Conservation (phyloP, 169 alveolate genomes). For the Plasmodium inui region DNA sequence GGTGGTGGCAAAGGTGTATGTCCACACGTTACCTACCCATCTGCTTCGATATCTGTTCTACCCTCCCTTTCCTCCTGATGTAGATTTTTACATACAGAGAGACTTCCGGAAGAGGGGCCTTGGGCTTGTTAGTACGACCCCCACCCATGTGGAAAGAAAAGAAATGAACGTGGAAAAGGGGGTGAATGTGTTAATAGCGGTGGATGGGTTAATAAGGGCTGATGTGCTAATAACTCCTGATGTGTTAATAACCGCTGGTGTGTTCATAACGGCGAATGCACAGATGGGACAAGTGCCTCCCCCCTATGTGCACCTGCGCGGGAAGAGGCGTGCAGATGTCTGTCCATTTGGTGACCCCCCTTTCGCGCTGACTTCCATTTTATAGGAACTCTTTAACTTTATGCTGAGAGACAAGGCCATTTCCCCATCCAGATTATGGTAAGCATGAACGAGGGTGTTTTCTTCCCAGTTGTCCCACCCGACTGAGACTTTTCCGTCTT, state of each 20-base stretch:
- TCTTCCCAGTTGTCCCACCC: neutral
- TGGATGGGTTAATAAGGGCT: neutral
- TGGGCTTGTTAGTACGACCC: slow-evolving; percentile 23
- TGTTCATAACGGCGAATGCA: neutral
- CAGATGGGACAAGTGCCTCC: neutral
- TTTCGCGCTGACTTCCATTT: neutral
- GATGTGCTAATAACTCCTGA: no score
- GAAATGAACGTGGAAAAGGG: neutral
- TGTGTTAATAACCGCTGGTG: neutral
- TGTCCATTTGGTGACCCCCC: neutral
- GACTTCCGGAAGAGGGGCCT: slow-evolving; percentile 53
- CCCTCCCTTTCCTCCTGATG: neutral
- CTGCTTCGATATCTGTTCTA: neutral
- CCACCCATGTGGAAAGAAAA: neutral
- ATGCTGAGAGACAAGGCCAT: slow-evolving; percentile 40
- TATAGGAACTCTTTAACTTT: slow-evolving; percentile 40
- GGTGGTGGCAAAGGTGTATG: neutral
- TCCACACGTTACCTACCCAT: neutral
- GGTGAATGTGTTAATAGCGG: neutral
- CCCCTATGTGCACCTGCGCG: neutral
- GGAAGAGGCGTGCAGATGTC: neutral
- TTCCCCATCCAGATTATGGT: slow-evolving; percentile 29
- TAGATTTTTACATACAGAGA: slow-evolving; percentile 32
- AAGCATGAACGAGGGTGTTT: neutral
- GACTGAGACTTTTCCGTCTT: neutral